A percentile compares a stretch with the other conserved stretches of the same genome.
Conservation (phyloP, 495 filamentous ascomycete species). For the Hypoxylon lienhwacheense region DNA sequence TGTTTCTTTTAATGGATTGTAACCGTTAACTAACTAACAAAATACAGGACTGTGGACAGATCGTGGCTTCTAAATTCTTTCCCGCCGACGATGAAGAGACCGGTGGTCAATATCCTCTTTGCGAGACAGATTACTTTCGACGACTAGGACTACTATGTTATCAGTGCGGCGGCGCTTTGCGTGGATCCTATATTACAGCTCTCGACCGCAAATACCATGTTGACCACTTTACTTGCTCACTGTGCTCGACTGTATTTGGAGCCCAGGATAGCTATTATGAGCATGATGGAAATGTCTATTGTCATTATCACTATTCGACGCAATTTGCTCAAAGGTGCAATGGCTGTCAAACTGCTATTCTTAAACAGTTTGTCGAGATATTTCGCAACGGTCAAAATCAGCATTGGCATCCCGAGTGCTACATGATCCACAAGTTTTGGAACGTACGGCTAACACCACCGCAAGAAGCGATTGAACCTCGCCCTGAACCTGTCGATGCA, state of each 20-base stretch:
- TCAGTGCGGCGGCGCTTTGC: constrained; percentile 88
- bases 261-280: constrained; percentile 99
- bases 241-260: constrained; percentile 96
- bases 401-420: constrained; percentile 99
- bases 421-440: constrained; percentile 99
- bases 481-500: constrained; percentile 62
- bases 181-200: constrained; percentile 97
- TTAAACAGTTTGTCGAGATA: constrained; percentile 99
- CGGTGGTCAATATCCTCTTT: constrained; percentile 87
- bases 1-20: background rate
- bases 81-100: constrained; percentile 88
- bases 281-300: constrained; percentile 94
- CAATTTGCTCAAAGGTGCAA: constrained; percentile 95
- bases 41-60: constrained; percentile 86
- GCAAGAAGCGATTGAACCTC: constrained; percentile 39
- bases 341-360: constrained; percentile 95
- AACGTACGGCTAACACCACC: constrained; percentile 77
- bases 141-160: constrained; percentile 88
- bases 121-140: constrained; percentile 97
- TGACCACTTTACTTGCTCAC: constrained; percentile 97
- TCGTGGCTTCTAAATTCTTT: constrained; percentile 98
- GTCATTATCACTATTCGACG: constrained; percentile 98
- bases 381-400: constrained; percentile 97
- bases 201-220: constrained; percentile 98
- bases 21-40: constrained; percentile 24